Evolutionary conservation across 1,284 basidiomycete genomes (phyloP), one percentile per base, ranked within the genome.

Genomic region (Puccinia horiana): DNA sequence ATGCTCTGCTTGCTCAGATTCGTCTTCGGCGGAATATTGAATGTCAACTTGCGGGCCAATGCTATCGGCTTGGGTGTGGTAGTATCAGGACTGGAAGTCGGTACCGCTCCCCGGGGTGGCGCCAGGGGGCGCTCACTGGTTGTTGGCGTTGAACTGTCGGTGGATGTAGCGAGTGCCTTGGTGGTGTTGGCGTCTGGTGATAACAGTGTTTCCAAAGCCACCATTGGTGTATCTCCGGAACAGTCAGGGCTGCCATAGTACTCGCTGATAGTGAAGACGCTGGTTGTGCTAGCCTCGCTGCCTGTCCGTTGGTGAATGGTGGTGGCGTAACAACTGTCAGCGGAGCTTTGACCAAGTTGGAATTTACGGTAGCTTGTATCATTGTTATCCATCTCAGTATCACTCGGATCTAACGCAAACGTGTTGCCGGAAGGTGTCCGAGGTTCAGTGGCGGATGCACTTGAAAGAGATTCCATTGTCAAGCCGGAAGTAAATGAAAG

Each of bases 181-280:
- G 40, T 44, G 37, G 54, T 11, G 26, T 73, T 42, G 67, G 32
- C 26, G 40, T 70, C 52, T 58, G 67, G 78, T 32, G 69, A 70
- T 49, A 73, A 37, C 11, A 81, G 54, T 63, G 78, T 47, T 47
- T 81, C 70, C 40, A 81, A 58, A 26, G 77, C 49, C 78, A 72
- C 52, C 54, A 56, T 72, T 9, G 69, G 69, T 40, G 44, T 47
- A 52, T 81, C 54, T 18, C 70, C 78, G n/a, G 78, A 70, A 58
- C 78, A 73, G 37, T 81, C 78, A 61, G 69, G 61, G 47, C 52
- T 81, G 47, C 78, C 78, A 61, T 81, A 81, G n/a, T 81, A 81
- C 78, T 70, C 78, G 42, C 78, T 81, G 35, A 81, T 73, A 18
- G 67, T 81, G 69, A 81, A 81, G 32, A 56, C 78, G 58, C 78